Evolutionary conservation across 257 asterid genomes (phyloP), one percentile per base, ranked within the genome.

Genomic region (Thymus mandschuricus): DNA sequence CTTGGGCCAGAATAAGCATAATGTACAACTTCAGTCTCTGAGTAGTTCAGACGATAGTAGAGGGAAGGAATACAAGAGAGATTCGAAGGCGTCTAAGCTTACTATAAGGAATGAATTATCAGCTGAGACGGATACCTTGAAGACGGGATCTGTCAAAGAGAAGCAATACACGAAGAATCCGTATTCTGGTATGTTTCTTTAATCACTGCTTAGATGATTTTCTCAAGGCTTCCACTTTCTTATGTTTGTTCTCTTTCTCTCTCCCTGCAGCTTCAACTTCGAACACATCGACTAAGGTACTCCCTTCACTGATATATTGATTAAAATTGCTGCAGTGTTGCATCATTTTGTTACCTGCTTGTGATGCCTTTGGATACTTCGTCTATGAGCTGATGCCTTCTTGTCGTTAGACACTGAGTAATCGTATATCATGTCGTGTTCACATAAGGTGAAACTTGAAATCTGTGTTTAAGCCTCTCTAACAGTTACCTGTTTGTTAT

Each of bases 41-140:
- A 74, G 69, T 64, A 69, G 78, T 79, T 78, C 75, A 52, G 10
- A 77, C 0, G 83, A 76, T 59, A 49, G 69, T 76, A 85, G 79
- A 80, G 79, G 60, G 35, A 79, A 74, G 78, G 76, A 64, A 71
- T 46, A 74, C 33, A 3, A 50, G 35, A 78, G 71, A 61, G 72
- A 73, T 70, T 59, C 49, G 54, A 65, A 71, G 51, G 77, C 67
- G 70, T 68, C 66, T 50, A 76, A 66, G 65, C 72, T 38, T 66
- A 70, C 77, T 48, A 45, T 59, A 58, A 82, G 70, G 71, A 81
- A 82, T 60, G 91, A 86, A 44, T 85, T 86, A 30, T 86, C 89
- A 27, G 86, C 90, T 69, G 95, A 87, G 67, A 87, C 87, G 8
- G 82, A 74, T 75, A 74, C 79, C 58, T 72, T 82, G 87, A 83